Base-by-base conservation (phyloP, 2,329 filamentous ascomycete genomes). In the Trichoderma citrinoviride region DNA sequence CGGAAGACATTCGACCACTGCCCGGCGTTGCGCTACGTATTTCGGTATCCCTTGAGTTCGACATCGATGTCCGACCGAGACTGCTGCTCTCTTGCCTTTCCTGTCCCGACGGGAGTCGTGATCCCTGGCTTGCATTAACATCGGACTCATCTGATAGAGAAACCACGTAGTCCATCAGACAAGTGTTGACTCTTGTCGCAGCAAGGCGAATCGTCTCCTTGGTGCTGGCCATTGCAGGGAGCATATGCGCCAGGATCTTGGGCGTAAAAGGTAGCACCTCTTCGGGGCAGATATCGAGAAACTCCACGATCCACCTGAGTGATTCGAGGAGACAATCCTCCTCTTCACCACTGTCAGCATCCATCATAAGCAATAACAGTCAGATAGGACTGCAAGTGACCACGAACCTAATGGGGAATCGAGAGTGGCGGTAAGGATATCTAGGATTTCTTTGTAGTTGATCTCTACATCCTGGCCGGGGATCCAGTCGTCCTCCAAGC, bases 401-500 rank as follows among this genome's bases (percentile, higher is more conserved):
- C n/a, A 75, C 80, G 71, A 79, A 92, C 91, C 90, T 71, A 90
- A 81, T 3, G 91, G 90, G 19, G 92, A 91, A 71, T 96, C 91
- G 50, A 99, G 83, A 68, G 95, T 97, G 14, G 89, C 88, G 2
- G 96, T 93, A 47, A 99, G 79, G 61, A 98, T 99, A 70, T 96
- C 91, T 54, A 99, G 80, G 41, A 99, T 96, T 69, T 90, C 92
- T 66, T 91, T 88, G 77, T 97, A 92, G 76, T 98, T 94, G 67
- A 99, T 91, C 66, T 96, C 90, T 7, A 97, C 93, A 76, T 99
- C 95, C 77, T 99, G 95, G 1, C 96, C 95, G 0, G 96, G 96
- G 52, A 98, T 89, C 93, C 94, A 99, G 73, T 98, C 95, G 66
- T 93, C 93, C 71, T 97, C 93, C 50, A 85, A 87, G 67, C 87